phyloP scores from a whole-genome alignment of 441 rosid genomes.

The Pelargonium myrrhifolium region DNA sequence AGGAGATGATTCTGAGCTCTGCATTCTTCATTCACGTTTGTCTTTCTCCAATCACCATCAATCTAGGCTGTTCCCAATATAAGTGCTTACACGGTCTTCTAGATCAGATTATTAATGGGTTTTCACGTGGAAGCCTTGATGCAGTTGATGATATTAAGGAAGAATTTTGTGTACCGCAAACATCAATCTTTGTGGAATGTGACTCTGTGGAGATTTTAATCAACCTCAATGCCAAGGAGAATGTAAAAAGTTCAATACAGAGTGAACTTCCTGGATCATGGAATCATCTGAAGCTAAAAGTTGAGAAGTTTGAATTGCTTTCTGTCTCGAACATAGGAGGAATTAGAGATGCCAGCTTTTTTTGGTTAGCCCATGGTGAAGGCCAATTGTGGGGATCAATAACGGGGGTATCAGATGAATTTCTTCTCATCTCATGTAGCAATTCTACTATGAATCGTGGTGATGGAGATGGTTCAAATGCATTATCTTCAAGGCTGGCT shows the following conservation, averaged over 20 bases:
- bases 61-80: constrained; percentile 49
- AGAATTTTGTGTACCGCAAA: constrained; percentile 38
- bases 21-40: constrained; percentile 50
- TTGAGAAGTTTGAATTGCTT: constrained; percentile 53
- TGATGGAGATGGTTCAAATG: constrained; percentile 94
- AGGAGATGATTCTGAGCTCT: constrained; percentile 64
- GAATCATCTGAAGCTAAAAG: constrained; percentile 54
- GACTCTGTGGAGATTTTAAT: constrained; percentile 62
- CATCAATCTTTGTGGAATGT: constrained; percentile 67
- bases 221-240: constrained; percentile 49
- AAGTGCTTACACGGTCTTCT: constrained; percentile 36
- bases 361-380: constrained; percentile 80
- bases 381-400: constrained; percentile 73
- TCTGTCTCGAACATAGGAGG: constrained; percentile 76
- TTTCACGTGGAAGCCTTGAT: constrained; percentile 31
- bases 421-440: constrained; percentile 80
- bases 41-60: constrained; percentile 40
- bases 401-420: constrained; percentile 46
- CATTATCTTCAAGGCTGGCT: constrained; percentile 69
- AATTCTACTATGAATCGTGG: constrained; percentile 80
- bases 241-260: constrained; percentile 52
- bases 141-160: constrained; percentile 24
- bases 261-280: constrained; percentile 89
- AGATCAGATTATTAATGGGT: constrained; percentile 43
- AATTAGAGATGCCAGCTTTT: constrained; percentile 48